Evolutionary conservation across 2,329 filamentous ascomycete species (phyloP).

Genomic region (Pezicula carpinea): DNA sequence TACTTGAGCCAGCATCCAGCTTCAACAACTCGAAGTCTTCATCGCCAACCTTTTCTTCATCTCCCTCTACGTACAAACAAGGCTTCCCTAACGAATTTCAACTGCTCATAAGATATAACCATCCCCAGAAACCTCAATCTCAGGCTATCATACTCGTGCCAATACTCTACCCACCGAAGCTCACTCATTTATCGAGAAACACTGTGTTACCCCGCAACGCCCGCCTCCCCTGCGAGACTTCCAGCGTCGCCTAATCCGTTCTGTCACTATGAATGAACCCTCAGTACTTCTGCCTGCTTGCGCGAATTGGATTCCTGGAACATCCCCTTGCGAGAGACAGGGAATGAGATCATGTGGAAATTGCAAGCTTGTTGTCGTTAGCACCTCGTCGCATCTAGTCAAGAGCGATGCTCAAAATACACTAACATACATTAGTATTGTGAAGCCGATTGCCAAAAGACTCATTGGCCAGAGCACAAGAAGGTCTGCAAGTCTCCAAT

Average conservation of each 20-base stretch:
- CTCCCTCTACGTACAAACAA: no score
- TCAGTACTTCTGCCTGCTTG: constrained; percentile 5
- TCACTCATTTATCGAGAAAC: no score
- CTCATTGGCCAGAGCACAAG: constrained; percentile 14
- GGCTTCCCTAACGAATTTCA: no score
- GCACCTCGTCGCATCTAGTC: neutral
- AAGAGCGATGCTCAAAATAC: neutral
- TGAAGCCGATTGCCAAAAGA: constrained; percentile 8
- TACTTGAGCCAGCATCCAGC: no score
- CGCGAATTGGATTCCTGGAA: constrained; percentile 5
- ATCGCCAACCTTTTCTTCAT: no score
- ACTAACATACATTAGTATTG: constrained; percentile 1
- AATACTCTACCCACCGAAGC: no score
- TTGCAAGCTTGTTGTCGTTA: constrained; percentile 6
- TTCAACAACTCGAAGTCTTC: no score
- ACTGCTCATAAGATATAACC: no score
- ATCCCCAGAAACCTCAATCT: no score
- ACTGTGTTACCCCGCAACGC: no score
- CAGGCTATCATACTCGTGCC: no score
- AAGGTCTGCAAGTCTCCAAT: constrained; percentile 11
- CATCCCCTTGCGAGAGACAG: constrained; percentile 1
- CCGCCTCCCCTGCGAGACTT: neutral
- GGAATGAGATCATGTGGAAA: constrained; percentile 3
- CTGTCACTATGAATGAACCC: constrained; percentile 2
- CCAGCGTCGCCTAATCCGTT: neutral